phyloP scores from a whole-genome alignment of 2,329 filamentous ascomycete genomes.

The Fusarium algeriense region DNA sequence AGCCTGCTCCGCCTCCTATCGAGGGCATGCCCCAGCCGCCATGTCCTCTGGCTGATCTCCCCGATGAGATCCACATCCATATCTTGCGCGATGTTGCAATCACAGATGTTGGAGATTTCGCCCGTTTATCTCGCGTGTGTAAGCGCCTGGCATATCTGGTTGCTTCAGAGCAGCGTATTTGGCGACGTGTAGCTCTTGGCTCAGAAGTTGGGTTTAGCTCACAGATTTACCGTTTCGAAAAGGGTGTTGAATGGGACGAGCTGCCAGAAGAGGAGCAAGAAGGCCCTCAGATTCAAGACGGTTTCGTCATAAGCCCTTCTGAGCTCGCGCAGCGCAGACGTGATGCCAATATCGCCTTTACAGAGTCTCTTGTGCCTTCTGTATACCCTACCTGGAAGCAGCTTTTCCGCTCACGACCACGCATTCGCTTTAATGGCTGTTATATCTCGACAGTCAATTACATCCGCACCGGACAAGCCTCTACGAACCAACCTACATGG shows the following conservation, averaged over 20 bases:
- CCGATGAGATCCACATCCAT: constrained; percentile 86
- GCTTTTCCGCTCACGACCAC: constrained; percentile 85
- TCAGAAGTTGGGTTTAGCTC: constrained; percentile 80
- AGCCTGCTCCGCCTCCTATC: constrained; percentile 73
- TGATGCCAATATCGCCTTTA: constrained; percentile 53
- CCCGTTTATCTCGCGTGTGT: constrained; percentile 82
- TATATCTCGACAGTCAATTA: constrained; percentile 99
- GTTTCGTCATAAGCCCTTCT: constrained; percentile 51
- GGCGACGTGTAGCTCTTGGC: constrained; percentile 81
- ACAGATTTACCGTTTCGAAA: constrained; percentile 86
- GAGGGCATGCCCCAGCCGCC: constrained; percentile 79
- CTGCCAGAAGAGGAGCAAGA: constrained; percentile 52
- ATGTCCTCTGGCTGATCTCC: constrained; percentile 83
- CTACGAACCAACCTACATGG: constrained; percentile 80
- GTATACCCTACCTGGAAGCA: constrained; percentile 68
- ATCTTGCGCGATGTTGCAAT: constrained; percentile 80
- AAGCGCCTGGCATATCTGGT: constrained; percentile 89
- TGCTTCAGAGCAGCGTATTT: constrained; percentile 85
- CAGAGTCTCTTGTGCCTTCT: constrained; percentile 57
- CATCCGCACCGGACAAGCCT: constrained; percentile 81
- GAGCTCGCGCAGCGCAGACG: constrained; percentile 53
- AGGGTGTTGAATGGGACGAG: constrained; percentile 68
- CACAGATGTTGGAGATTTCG: constrained; percentile 80
- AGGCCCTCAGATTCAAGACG: constrained; percentile 49
- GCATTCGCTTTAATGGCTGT: constrained; percentile 92